Base-by-base conservation (phyloP, 2,329 filamentous ascomycete genomes). In the Karstenula rhodostoma region DNA sequence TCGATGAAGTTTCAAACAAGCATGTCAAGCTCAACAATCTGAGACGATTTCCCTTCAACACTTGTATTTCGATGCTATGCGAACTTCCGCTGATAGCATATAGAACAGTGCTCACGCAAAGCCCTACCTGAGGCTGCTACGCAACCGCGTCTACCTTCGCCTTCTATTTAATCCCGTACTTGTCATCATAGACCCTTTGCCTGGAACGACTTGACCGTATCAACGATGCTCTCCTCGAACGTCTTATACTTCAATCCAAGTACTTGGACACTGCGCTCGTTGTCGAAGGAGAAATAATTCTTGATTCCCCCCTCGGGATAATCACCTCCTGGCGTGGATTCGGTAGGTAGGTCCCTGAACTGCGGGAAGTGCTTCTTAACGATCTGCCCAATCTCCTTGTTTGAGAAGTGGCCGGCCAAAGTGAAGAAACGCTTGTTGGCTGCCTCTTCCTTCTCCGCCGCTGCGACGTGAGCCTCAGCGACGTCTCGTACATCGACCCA, bases 381-480 rank as follows among this genome's bases (percentile, higher is more conserved):
- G 42, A 86, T 80, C 53, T 87, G 81, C 0, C 80, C 82, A 37
- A 89, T 83, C 69, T 84, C 80, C 69, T 84, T 84, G 72, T 90
- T 90, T 55, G 80, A 84, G 71, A 89, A 90, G 67, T 85, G 81
- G 0, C 85, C 86, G 0, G 84, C 83, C 0, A 70, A 67, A 0
- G 88, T 85, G 70, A 90, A 88, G 77, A 90, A 91, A 1, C 90
- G 82, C 74, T 88, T 84, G 37, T 85, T 86, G 0, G 86, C 87
- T 7, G 82, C 83, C 22, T 85, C 84, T 0, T 84, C 81, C 27
- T 85, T 80, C 62, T 86, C 82, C 1, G 83, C 79, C 0, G 87
- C 87, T 25, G 81, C 81, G n/a, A 91, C 83, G 64, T 91, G 89
- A 0, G 86, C 85, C 6, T 84, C 75, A 0, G 89, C 89, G 0